phyloP scores from a whole-genome alignment of 768 basidiomycete genomes.

The Mycena metata region DNA sequence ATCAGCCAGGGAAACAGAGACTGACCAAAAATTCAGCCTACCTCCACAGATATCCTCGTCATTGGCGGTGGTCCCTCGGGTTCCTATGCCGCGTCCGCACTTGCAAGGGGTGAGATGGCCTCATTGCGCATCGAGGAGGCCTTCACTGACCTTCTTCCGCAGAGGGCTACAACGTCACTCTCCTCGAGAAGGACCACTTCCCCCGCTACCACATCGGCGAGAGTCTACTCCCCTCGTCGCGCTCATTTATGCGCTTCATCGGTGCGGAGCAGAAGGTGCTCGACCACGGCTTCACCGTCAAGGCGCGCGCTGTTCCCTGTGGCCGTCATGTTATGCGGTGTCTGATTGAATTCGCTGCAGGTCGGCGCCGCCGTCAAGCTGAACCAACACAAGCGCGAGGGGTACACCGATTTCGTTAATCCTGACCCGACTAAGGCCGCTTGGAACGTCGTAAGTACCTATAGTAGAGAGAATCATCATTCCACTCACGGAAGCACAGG shows the following conservation, averaged over 20 bases:
- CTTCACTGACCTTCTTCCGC: no score
- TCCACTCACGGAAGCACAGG: no score
- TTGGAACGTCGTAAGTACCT: conserved; percentile 70
- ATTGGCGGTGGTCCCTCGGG: conserved; percentile 47
- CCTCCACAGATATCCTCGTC: no score
- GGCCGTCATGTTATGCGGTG: not conserved
- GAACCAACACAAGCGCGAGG: conserved; percentile 53
- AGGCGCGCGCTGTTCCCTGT: conserved; percentile 49
- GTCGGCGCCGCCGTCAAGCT: conserved; percentile 58
- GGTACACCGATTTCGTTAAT: conserved; percentile 69
- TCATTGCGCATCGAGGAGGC: no score
- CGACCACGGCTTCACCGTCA: conserved; percentile 49
- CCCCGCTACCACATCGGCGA: no score
- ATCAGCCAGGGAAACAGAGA: no score
- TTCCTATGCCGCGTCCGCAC: conserved; percentile 42
- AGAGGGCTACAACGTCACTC: conserved; percentile 47
- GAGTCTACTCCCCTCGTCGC: no score
- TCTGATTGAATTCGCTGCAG: conserved; percentile 41
- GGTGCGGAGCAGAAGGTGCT: conserved; percentile 51
- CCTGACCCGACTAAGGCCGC: conserved; percentile 62
- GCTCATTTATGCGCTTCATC: no score
- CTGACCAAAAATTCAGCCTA: conserved; percentile 16
- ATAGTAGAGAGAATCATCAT: not conserved
- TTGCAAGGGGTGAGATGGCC: no score
- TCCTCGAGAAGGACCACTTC: no score